Percentiles rank a stretch among this genome's conserved stretches.
phyloP scores from a whole-genome alignment of 2,329 filamentous ascomycete genomes.

The Neofusicoccum cordaticola region DNA sequence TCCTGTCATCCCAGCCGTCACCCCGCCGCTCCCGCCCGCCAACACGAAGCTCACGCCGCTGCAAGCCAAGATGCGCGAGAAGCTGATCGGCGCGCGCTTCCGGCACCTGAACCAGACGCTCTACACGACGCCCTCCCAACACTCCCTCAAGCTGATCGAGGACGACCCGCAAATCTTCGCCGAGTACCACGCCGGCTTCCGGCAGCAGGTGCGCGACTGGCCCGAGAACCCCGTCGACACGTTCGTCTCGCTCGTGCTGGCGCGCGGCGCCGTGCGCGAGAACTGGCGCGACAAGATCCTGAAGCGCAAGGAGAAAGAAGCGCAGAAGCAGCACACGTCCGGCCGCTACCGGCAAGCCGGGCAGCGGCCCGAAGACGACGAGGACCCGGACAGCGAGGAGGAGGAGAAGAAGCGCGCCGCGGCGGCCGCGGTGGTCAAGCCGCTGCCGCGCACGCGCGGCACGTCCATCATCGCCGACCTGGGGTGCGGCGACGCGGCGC shows the following conservation, averaged over 20 bases:
- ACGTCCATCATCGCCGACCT: constrained; percentile 79
- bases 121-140: constrained; percentile 83
- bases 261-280: constrained; percentile 58
- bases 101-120: constrained; percentile 95
- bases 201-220: constrained; percentile 92
- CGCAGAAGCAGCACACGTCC: constrained; percentile 13
- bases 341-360: constrained; percentile 13
- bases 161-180: constrained; percentile 88
- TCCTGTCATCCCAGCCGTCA: constrained; percentile 32
- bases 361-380: not conserved
- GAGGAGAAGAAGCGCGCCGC: constrained; percentile 18
- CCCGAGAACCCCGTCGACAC: constrained; percentile 92
- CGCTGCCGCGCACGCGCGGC: constrained; percentile 68
- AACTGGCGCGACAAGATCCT: constrained; percentile 44
- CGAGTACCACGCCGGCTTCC: constrained; percentile 96
- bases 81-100: constrained; percentile 92
- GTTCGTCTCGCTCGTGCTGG: constrained; percentile 71
- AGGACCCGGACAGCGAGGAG: constrained; percentile 16
- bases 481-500: constrained; percentile 86
- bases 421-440: constrained; percentile 28
- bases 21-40: constrained; percentile 29
- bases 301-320: constrained; percentile 32
- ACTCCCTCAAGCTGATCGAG: constrained; percentile 80
- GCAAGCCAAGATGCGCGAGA: constrained; percentile 90
- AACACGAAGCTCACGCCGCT: constrained; percentile 77